Conservation (phyloP, 306 rosid genomes). For the Arachis hypogaea region DNA sequence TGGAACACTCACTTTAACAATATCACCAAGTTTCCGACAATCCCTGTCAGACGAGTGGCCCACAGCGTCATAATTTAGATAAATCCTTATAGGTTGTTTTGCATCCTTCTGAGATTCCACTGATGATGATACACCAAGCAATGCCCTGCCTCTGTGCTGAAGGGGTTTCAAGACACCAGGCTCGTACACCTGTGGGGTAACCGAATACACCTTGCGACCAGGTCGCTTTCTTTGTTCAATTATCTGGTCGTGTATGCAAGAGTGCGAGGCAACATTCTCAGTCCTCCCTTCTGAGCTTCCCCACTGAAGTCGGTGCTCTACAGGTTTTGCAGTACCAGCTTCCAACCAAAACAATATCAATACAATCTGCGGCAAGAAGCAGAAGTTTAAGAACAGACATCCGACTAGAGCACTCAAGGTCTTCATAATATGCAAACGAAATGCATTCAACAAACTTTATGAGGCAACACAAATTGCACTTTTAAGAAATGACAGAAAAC, state of each 20-base stretch:
- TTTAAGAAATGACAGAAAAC: conserved; percentile 7
- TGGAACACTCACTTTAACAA: conserved; percentile 75
- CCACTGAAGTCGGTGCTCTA: conserved; percentile 49
- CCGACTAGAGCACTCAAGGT: conserved; percentile 22
- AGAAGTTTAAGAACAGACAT: conserved; percentile 31
- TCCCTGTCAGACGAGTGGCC: conserved; percentile 96
- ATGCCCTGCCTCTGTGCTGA: conserved; percentile 71
- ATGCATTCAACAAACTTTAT: conserved; percentile 20
- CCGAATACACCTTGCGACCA: conserved; percentile 85
- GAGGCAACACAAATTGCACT: conserved; percentile 25
- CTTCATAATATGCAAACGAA: neutral
- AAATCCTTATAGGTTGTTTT: conserved; percentile 87
- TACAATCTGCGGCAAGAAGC: conserved; percentile 62
- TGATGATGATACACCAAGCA: conserved; percentile 63
- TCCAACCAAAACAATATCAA: conserved; percentile 66
- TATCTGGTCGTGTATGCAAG: conserved; percentile 96
- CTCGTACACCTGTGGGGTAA: conserved; percentile 81
- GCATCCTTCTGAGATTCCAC: conserved; percentile 55
- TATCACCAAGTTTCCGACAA: conserved; percentile 75
- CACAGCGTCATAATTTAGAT: conserved; percentile 94
- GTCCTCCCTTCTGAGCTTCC: conserved; percentile 48
- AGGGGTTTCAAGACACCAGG: conserved; percentile 54
- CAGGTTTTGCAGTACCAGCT: conserved; percentile 50
- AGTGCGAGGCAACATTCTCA: conserved; percentile 72
- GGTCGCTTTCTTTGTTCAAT: conserved; percentile 89